Evolutionary conservation across 441 rosid species (phyloP), one percentile per base, ranked within the genome.

Genomic region (Adansonia madagascariensis): DNA sequence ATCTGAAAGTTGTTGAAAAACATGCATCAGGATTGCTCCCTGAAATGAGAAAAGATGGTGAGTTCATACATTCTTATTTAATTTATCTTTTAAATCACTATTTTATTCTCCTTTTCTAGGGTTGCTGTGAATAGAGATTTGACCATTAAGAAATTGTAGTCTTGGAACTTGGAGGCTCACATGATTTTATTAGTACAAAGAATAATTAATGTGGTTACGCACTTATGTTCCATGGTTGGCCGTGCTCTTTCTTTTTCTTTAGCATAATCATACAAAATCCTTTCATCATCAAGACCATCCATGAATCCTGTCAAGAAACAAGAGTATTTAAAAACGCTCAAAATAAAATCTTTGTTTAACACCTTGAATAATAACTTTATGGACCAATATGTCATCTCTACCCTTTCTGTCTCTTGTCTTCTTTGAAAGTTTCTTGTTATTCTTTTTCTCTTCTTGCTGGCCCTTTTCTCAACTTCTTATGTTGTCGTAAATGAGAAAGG

Each of bases 11-110:
- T 72, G 92, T 95, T 63, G 93, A 89, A 84, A 89, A 86, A 61
- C 95, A 93, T 84, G 91, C 99, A 44, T 90, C 91, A 46, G 97
- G 97, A 53, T 84, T 91, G 93, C 98, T 93, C 67, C 91, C 95
- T 9, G 99, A 95, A 79, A 93, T 91, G 98, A 92, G 90, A 82
- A 95, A 93, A 84, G 99, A 95, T 82, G 99, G 99, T 91, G 84
- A 89, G 92, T 76, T 63, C 24, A 5, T 75, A 52, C 49, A 8
- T 69, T 27, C 64, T 62, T 83, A 12, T 43, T 65, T 71, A n/a
- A n/a, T 52, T 44, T 77, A 31, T 11, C 46, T 10, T 10, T 74
- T 17, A 22, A 57, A 24, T 74, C 11, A 43, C 69, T 50, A 17
- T 57, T 27, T 14, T 12, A 41, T 1, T 12, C 56, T 15, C 35